Conservation (phyloP, 805 yeast species). For the Kodamaea sagamina region DNA sequence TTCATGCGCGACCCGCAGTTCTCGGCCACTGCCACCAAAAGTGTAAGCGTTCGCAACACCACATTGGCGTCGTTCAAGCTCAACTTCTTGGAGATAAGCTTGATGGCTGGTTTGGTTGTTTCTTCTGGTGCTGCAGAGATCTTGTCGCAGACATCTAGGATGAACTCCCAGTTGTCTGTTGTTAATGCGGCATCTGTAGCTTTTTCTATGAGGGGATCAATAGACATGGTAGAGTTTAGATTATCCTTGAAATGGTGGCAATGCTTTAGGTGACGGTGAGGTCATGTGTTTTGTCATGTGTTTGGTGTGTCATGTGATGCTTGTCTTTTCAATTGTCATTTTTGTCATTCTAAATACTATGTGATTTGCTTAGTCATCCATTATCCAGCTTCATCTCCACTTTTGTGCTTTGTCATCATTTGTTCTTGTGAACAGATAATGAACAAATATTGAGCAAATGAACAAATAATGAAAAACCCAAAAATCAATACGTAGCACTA, state of each 20-base stretch:
- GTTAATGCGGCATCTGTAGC: slow-evolving; percentile 47
- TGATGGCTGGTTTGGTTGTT: slow-evolving; percentile 36
- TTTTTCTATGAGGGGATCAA: slow-evolving; percentile 23
- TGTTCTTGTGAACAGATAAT: too few relatives aligned
- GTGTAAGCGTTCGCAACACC: slow-evolving; percentile 37
- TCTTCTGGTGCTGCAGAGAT: slow-evolving; percentile 40
- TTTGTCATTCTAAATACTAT: too few relatives aligned
- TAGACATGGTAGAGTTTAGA: background rate
- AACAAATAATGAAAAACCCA: too few relatives aligned
- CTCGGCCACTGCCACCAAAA: slow-evolving; percentile 42
- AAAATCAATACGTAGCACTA: too few relatives aligned
- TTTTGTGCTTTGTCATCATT: too few relatives aligned
- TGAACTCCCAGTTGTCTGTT: slow-evolving; percentile 46
- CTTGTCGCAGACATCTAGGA: slow-evolving; percentile 43
- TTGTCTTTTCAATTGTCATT: too few relatives aligned
- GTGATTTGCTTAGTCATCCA: too few relatives aligned
- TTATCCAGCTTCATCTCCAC: too few relatives aligned
- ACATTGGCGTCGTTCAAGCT: slow-evolving; percentile 42
- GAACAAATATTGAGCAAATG: too few relatives aligned
- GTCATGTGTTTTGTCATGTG: too few relatives aligned
- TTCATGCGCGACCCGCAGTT: slow-evolving; percentile 48
- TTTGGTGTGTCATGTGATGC: too few relatives aligned
- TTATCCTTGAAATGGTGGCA: slow-evolving; percentile 8
- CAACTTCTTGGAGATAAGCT: slow-evolving; percentile 26
- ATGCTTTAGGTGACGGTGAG: background rate